Base-by-base conservation (phyloP, 192 early-diverging fungal genomes). In the Thamnidium elegans region DNA sequence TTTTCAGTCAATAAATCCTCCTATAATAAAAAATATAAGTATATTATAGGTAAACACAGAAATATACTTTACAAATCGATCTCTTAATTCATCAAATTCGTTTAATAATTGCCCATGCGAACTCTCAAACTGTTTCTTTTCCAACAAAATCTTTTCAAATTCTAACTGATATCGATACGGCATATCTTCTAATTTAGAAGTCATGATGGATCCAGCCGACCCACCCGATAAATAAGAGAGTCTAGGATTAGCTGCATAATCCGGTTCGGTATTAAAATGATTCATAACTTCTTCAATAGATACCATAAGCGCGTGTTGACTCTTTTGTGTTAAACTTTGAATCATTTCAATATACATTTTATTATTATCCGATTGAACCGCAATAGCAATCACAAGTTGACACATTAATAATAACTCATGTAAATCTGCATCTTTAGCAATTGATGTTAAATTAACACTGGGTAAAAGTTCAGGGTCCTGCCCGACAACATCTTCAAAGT, bases 301-400 rank as follows among this genome's bases (percentile, higher is more conserved):
- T 3, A 93, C 76, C 97, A 99, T 99, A 53, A 99, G 78, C 9
- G 85, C 82, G 71, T 91, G 87, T 74, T 99, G 97, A 26, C 82
- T 81, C 15, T 83, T 80, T 60, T 86, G 84, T 26, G 72, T 74
- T 23, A 99, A 70, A 20, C 77, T 78, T 80, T 93, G 92, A 73
- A 97, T 98, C 77, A 88, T 90, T 63, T 81, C 82, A 70, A 99
- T 94, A 68, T 94, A 95, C 10, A 69, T 71, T 61, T 90, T 87
- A 72, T 98, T 99, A 47, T 88, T 76, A 51, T 90, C 88, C 70
- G 88, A 92, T 70, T 94, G 93, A 7, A 99, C 96, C 8, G 95
- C 92, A 46, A 94, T 77, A 0, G 89, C 89, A 45, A 98, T 78
- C n/a, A 99, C 81, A 60, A 99, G 65, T 21, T 89, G 85, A 51